Evolutionary conservation across 768 basidiomycete genomes (phyloP).

Genomic region (Sporobolomyces pararoseus): DNA sequence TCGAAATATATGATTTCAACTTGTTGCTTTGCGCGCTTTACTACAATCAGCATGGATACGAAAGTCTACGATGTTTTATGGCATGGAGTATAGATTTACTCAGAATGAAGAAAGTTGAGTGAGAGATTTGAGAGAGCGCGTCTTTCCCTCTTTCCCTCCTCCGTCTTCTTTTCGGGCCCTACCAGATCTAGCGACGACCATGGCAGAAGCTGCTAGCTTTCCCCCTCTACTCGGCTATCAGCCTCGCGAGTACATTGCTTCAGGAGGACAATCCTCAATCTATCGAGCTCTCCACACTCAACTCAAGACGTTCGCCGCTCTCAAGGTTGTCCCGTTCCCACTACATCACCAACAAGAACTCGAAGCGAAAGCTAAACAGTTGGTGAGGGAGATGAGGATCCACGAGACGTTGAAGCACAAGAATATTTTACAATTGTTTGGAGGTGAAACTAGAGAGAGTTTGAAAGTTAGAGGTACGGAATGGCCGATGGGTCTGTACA

Average conservation of each 20-base stretch:
- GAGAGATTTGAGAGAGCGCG: not conserved
- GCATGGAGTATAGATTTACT: not conserved
- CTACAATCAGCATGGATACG: not conserved
- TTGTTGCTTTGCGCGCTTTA: not conserved
- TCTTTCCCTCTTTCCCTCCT: not conserved
- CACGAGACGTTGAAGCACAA: conserved; percentile 73
- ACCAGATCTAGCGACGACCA: not conserved
- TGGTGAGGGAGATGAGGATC: conserved; percentile 89
- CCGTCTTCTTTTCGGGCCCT: not conserved
- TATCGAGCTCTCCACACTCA: conserved; percentile 37
- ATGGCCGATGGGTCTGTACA: conserved; percentile 79
- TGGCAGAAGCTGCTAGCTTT: conserved; percentile 6
- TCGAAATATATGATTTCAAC: too few relatives aligned
- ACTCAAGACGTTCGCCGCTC: conserved; percentile 31
- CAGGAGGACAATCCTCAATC: conserved; percentile 34
- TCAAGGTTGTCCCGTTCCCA: conserved; percentile 42
- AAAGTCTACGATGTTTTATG: not conserved
- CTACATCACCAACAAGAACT: not conserved
- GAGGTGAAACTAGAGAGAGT: conserved; percentile 45
- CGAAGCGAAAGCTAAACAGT: conserved; percentile 61
- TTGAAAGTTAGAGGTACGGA: not conserved
- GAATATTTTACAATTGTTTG: conserved; percentile 78
- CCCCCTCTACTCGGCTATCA: conserved; percentile 24
- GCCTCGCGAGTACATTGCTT: conserved; percentile 30
- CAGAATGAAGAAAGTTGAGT: not conserved